Base-by-base conservation (phyloP, 106 monocot genomes). In the Dactylorhiza incarnata region DNA sequence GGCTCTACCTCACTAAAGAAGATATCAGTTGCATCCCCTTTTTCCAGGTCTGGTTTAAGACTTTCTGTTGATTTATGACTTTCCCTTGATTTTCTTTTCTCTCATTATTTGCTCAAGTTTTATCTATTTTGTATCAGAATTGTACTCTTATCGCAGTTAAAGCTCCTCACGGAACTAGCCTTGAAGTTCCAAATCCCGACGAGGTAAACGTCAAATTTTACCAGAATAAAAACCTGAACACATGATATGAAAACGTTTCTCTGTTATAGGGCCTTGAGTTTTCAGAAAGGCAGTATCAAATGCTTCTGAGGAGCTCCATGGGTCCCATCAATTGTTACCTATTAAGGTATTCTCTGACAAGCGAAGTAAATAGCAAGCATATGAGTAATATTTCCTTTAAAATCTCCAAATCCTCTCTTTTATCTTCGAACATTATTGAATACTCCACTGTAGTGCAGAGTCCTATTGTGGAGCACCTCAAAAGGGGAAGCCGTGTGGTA, bases 161-260 rank as follows among this genome's bases (percentile, higher is more conserved):
- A 78, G 96, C 93, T 82, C 96, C 96, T 69, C 96, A 83, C 73
- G 96, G 93, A 68, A 93, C 96, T n/a, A 89, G 85, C 70, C 54
- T 96, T 61, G 96, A 96, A 82, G 93, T 91, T 78, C 96, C 91
- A 61, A 83, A 96, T 82, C 96, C 96, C 79, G 83, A 91, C 75
- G 87, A 85, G 85, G 96, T 95, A 58, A n/a, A 72, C 45, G 43
- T 75, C 24, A 49, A 9, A 44, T 48, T 50, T 68, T 55, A 5
- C 17, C 74, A 13, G 9, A 65, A 65, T 25, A 9, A 65, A 29
- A 26, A 65, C 26, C 10, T 26, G 6, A 22, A 22, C 20, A 19
- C 58, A 59, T 59, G 65, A 65, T 65, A 24, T 29, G 5, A 13
- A 13, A 11, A 10, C 3, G 26, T 65, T 65, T 16, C 66, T 44